phyloP scores from a whole-genome alignment of 1,139 yeast genomes.

The Yamadazyma sp. region DNA sequence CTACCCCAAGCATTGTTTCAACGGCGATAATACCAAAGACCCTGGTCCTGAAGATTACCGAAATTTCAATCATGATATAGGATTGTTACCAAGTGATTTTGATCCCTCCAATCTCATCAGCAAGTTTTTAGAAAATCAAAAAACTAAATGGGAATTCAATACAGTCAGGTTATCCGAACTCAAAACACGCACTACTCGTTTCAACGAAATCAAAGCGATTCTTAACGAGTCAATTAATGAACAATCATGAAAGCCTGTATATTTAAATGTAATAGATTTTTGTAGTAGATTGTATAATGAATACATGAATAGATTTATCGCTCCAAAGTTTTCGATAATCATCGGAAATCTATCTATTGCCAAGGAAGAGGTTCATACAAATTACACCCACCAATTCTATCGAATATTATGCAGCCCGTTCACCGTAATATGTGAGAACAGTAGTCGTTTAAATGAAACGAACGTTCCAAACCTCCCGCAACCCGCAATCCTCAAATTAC shows the following conservation, averaged over 20 bases:
- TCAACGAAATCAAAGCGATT: conserved; percentile 24
- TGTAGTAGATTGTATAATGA: too few species aligned
- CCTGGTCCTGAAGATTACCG: background rate
- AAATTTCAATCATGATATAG: conserved; percentile 23
- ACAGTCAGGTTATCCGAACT: conserved; percentile 19
- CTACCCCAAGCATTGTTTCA: conserved; percentile 12
- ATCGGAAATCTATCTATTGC: too few species aligned
- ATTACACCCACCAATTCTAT: too few species aligned
- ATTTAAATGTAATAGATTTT: background rate
- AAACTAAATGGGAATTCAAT: conserved; percentile 18
- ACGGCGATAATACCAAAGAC: conserved; percentile 1
- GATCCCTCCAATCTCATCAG: conserved; percentile 24
- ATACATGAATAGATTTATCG: too few species aligned
- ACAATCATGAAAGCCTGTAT: background rate
- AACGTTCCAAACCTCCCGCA: too few species aligned
- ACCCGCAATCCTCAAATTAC: too few species aligned
- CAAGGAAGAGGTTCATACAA: too few species aligned
- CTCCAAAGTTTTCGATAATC: too few species aligned
- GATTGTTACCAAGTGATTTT: conserved; percentile 27
- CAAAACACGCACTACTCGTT: conserved; percentile 21
- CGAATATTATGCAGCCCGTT: too few species aligned
- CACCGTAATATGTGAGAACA: too few species aligned
- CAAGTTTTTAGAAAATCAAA: conserved; percentile 16
- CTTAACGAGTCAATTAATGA: conserved; percentile 5
- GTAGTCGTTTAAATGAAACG: too few species aligned